phyloP scores from a whole-genome alignment of 2,329 filamentous ascomycete genomes.

The Pezizomycotina sp. region DNA sequence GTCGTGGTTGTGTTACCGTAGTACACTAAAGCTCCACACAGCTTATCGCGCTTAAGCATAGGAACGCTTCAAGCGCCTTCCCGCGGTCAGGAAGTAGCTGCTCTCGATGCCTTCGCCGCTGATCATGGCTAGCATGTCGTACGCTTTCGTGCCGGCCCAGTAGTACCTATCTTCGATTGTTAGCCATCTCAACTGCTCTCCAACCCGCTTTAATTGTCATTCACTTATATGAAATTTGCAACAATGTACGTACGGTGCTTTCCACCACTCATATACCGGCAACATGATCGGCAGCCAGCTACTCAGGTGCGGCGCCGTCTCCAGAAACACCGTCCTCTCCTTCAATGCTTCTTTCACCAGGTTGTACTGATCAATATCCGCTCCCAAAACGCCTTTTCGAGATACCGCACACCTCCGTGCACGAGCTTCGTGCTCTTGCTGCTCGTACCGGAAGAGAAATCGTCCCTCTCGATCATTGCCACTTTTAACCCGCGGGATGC shows the following conservation, averaged over 20 bases:
- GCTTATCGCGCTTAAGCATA: conserved; percentile 64
- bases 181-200: too few relatives aligned
- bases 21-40: conserved; percentile 72
- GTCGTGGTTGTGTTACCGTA: conserved; percentile 44
- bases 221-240: too few relatives aligned
- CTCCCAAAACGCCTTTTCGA: conserved; percentile 63
- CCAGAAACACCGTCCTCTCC: conserved; percentile 58
- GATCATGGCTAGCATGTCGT: conserved; percentile 54
- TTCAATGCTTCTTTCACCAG: conserved; percentile 56
- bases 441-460: conserved; percentile 57
- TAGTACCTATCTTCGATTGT: too few relatives aligned
- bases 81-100: conserved; percentile 74
- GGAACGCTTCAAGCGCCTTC: conserved; percentile 71
- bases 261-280: conserved; percentile 59
- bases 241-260: conserved; percentile 37
- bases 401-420: conserved; percentile 58
- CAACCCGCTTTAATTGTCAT: too few relatives aligned
- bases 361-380: conserved; percentile 57
- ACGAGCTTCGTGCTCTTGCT: conserved; percentile 63
- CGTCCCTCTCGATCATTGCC: conserved; percentile 54
- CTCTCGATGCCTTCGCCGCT: conserved; percentile 76
- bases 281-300: conserved; percentile 63
- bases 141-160: conserved; percentile 63
- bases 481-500: conserved; percentile 55
- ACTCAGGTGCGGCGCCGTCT: conserved; percentile 57